phyloP scores from a whole-genome alignment of 768 basidiomycete genomes.

The Leccinum incarnatum region DNA sequence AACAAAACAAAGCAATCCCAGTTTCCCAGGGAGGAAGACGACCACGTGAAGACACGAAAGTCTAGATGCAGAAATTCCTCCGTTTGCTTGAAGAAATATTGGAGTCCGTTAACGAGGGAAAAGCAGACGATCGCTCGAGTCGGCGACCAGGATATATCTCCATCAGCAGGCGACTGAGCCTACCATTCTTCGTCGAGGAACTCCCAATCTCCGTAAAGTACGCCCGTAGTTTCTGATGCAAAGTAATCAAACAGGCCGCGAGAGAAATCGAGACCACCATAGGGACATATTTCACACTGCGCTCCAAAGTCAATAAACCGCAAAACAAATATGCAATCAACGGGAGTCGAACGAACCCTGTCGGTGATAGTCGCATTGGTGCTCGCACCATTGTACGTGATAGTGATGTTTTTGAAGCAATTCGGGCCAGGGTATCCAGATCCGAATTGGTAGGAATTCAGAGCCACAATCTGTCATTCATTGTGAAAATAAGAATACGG shows the following conservation, averaged over 20 bases:
- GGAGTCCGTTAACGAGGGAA: neutral
- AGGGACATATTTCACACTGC: constrained; percentile 66
- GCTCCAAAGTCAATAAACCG: constrained; percentile 1
- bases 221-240: constrained; percentile 44
- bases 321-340: neutral
- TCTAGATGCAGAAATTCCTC: neutral
- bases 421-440: constrained; percentile 57
- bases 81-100: neutral
- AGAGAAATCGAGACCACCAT: constrained; percentile 66
- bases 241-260: constrained; percentile 63
- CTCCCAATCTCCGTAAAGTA: constrained; percentile 59
- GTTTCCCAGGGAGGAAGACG: neutral
- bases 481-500: neutral
- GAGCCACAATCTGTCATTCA: constrained; percentile 23
- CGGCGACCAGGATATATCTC: neutral
- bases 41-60: constrained; percentile 8
- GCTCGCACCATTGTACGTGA: constrained; percentile 54
- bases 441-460: constrained; percentile 47
- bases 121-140: neutral
- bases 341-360: constrained; percentile 38
- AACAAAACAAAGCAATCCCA: neutral
- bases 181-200: constrained; percentile 39
- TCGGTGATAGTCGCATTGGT: constrained; percentile 57
- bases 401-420: constrained; percentile 63
- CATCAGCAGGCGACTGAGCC: neutral